phyloP scores from a whole-genome alignment of 2,329 filamentous ascomycete genomes.

The Colletotrichum costaricense region DNA sequence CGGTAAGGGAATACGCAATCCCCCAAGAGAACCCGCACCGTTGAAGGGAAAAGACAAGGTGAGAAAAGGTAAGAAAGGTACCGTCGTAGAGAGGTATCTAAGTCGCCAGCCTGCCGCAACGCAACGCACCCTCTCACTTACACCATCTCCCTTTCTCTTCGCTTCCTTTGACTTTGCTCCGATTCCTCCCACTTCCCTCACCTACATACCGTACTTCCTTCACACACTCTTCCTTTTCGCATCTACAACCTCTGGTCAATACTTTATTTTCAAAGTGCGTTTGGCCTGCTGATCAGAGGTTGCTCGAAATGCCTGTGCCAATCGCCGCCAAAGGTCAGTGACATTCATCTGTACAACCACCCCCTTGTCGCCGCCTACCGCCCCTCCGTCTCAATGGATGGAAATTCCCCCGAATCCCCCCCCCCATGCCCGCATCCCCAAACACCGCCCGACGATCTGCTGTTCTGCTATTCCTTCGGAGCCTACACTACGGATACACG shows the following conservation, averaged over 20 bases:
- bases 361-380: constrained; percentile 22
- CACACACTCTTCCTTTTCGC: neutral
- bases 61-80: neutral
- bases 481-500: constrained; percentile 1
- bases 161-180: neutral
- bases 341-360: neutral
- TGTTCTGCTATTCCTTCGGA: constrained; percentile 1
- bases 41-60: neutral
- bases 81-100: neutral
- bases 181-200: neutral
- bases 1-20: neutral
- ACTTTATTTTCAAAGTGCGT: neutral
- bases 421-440: constrained; percentile 4
- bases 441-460: constrained; percentile 32
- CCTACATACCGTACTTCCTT: neutral
- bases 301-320: constrained; percentile 32
- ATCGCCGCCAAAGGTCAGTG: constrained; percentile 36
- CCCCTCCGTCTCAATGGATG: too few species aligned
- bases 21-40: neutral
- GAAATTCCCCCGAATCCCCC: neutral
- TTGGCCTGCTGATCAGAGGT: constrained; percentile 18
- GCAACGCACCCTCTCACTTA: neutral
- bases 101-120: neutral
- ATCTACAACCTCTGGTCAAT: constrained; percentile 9
- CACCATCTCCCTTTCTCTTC: neutral